A percentile compares a stretch with the other conserved stretches of the same genome.
phyloP scores from a whole-genome alignment of 2,329 filamentous ascomycete genomes.

The Arachnomyces sp. region DNA sequence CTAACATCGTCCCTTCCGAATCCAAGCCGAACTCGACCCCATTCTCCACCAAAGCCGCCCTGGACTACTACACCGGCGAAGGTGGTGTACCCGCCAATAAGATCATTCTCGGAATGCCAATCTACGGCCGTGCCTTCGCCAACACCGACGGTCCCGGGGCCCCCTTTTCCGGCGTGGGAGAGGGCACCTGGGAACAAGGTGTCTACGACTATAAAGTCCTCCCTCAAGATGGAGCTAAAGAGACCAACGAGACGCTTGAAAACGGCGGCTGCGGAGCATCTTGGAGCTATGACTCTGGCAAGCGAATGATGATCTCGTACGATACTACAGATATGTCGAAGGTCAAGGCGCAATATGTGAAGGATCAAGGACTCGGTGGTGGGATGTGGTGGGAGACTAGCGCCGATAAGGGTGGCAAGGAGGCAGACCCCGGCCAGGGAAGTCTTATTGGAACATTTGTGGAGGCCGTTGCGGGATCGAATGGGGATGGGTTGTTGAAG shows the following conservation, averaged over 20 bases:
- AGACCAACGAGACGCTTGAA: constrained; percentile 48
- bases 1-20: constrained; percentile 62
- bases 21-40: constrained; percentile 62
- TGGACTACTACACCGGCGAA: constrained; percentile 60
- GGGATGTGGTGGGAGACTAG: constrained; percentile 96
- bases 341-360: constrained; percentile 65
- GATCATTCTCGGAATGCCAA: constrained; percentile 85
- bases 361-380: constrained; percentile 62
- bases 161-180: constrained; percentile 65
- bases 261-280: constrained; percentile 53
- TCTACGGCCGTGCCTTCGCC: constrained; percentile 85
- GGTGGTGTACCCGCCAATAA: constrained; percentile 59
- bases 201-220: constrained; percentile 85
- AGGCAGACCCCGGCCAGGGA: constrained; percentile 29
- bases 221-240: constrained; percentile 59
- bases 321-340: constrained; percentile 53
- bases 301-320: constrained; percentile 67
- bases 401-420: constrained; percentile 58
- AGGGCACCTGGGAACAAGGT: constrained; percentile 70
- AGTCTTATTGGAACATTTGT: constrained; percentile 60
- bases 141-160: constrained; percentile 68
- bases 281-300: constrained; percentile 64
- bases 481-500: constrained; percentile 26
- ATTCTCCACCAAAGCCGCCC: constrained; percentile 64
- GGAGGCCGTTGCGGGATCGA: constrained; percentile 24